Evolutionary conservation across 2,329 filamentous ascomycete species (phyloP), one percentile per base, ranked within the genome.

Genomic region (Alternaria sp.): DNA sequence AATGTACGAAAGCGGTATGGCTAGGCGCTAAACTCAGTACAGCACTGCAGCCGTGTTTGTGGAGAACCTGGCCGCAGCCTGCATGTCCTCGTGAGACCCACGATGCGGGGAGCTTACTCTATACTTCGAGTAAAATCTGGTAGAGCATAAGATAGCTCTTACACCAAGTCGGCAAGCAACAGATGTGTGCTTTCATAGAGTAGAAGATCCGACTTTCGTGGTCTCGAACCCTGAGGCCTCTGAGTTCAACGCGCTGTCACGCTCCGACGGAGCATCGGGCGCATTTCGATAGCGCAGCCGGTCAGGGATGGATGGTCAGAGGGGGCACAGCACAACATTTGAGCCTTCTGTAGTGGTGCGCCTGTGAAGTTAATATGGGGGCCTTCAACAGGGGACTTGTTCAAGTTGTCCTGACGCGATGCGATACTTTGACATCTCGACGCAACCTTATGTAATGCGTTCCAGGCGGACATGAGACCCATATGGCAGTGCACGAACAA

Each of bases 11-110:
- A 59, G 42, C 51, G 49, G 54, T 32, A 34, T 65, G 63, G 59
- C 9, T n/a, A 11, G 11, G 39, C 39, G 53, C 68, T 71, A 69
- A 51, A 22, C 64, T 57, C 41, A 32, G 54, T 43, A 30, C 9
- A 61, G 64, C 38, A 59, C 47, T 47, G 51, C 51, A 52, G 41
- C 61, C 63, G 59, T 51, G 59, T 51, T 32, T 36, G 34, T 59
- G 59, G 59, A 53, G 49, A 49, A 42, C 34, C 38, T 34, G 41
- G 43, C 38, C 32, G 30, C 49, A 41, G 41, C 12, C 43, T 49
- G 30, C 36, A 24, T 30, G 14, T 20, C n/a, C 52, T 51, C 30
- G 49, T 44, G 39, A 46, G 43, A 32, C 16, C 28, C 39, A 24
- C 26, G 36, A 16, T 49, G 55, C 55, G 59, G 56, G 44, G 51